Evolutionary conservation across 2,329 filamentous ascomycete species (phyloP).

Genomic region (Epichloe sp.): DNA sequence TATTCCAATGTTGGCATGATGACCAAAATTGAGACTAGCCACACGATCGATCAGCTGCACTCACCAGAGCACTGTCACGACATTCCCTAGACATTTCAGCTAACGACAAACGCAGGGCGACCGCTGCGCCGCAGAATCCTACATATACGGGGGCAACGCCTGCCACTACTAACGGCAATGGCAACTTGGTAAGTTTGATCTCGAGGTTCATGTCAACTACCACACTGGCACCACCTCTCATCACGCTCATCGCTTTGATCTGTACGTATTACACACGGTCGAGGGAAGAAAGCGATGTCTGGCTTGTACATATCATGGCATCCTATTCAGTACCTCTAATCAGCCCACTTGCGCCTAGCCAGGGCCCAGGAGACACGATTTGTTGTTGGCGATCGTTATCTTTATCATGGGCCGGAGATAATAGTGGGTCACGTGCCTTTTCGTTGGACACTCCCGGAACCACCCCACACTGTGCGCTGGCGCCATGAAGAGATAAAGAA

Average conservation of each 20-base stretch:
- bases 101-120: constrained; percentile 8
- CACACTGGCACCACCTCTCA: not conserved
- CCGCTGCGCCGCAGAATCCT: constrained; percentile 9
- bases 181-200: constrained; percentile 25
- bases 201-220: not conserved
- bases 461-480: not conserved
- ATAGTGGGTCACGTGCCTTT: constrained; percentile 18
- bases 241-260: not conserved
- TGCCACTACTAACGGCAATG: constrained; percentile 26
- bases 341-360: not conserved
- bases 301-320: not conserved
- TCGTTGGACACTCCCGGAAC: constrained; percentile 5
- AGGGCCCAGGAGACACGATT: not conserved
- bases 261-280: too few species aligned
- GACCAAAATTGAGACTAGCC: too few species aligned
- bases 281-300: not conserved
- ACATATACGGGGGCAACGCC: constrained; percentile 22
- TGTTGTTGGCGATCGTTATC: not conserved
- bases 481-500: not conserved
- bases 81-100: not conserved
- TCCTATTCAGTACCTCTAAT: not conserved
- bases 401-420: constrained; percentile 7
- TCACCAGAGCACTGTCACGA: not conserved
- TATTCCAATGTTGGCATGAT: not conserved
- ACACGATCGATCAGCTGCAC: not conserved